These are phyloP conservation scores for Obba rivulosa DNA, from an alignment of 768 basidiomycete species.

Conservation along the genomic window DNA sequence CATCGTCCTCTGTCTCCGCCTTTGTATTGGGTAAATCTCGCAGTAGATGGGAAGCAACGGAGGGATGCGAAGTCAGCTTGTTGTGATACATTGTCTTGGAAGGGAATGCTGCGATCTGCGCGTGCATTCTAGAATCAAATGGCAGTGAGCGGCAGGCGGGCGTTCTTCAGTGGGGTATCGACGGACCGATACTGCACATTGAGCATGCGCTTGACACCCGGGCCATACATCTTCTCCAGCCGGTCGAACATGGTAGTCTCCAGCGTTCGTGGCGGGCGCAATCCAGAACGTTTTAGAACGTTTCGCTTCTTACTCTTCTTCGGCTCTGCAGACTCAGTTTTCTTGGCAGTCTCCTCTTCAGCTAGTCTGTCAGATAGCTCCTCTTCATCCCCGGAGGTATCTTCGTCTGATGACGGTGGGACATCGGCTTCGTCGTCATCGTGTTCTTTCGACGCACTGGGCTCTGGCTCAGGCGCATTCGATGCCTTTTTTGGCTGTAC, in stretches of 20 bases:
- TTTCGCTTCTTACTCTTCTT: constrained; percentile 6
- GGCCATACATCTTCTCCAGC: constrained; percentile 83
- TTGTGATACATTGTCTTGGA: constrained; percentile 76
- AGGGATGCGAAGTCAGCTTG: constrained; percentile 60
- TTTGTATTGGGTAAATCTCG: constrained; percentile 55
- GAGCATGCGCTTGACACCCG: constrained; percentile 79
- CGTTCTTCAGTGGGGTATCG: not conserved
- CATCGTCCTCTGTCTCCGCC: constrained; percentile 54
- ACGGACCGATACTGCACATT: constrained; percentile 82
- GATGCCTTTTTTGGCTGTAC: not conserved
- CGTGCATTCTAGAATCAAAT: constrained; percentile 65
- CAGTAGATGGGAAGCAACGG: constrained; percentile 72
- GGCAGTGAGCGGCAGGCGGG: not conserved
- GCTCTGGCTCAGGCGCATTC: not conserved
- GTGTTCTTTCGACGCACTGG: not conserved
- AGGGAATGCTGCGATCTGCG: constrained; percentile 79
- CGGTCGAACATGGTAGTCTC: constrained; percentile 92
- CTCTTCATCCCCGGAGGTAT: not conserved
- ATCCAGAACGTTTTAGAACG: constrained; percentile 2
- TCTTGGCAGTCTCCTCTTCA: constrained; percentile 7
- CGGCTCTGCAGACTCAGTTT: constrained; percentile 3
- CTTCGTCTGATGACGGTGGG: not conserved
- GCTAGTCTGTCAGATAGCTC: too few species aligned
- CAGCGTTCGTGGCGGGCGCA: constrained; percentile 65
- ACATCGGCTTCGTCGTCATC: not conserved